A percentile compares a stretch with the other conserved stretches of the same genome.
Evolutionary conservation across 78 protist genomes (phyloP).

Genomic region (Capsaspora owczarzaki): DNA sequence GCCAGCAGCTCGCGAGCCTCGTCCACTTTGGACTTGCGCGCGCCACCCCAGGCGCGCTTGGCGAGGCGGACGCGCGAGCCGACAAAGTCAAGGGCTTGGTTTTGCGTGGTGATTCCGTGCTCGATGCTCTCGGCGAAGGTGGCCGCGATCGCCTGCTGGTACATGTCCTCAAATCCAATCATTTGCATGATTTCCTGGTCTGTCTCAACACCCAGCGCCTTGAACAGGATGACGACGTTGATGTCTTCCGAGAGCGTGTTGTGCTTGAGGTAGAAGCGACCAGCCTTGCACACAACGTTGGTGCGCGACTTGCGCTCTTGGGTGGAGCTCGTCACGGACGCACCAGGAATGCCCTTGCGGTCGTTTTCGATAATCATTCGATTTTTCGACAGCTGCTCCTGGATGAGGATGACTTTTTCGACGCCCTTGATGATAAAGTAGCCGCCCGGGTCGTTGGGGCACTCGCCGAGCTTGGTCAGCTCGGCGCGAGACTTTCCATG

Average conservation of each 20-base stretch:
- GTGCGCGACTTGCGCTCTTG: conserved; percentile 80
- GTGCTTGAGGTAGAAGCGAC: conserved; percentile 72
- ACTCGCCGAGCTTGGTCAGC: conserved; percentile 83
- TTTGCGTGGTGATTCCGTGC: conserved; percentile 44
- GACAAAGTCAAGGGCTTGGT: conserved; percentile 75
- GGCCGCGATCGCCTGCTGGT: conserved; percentile 49
- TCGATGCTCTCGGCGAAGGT: conserved; percentile 65
- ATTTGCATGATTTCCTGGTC: conserved; percentile 89
- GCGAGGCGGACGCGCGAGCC: conserved; percentile 16
- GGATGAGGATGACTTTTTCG: conserved; percentile 91
- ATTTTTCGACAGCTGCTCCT: conserved; percentile 95
- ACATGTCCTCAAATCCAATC: conserved; percentile 68
- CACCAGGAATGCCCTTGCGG: conserved; percentile 48
- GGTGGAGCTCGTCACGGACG: conserved; percentile 78
- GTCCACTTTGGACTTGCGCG: conserved; percentile 29
- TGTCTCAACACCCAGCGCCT: conserved; percentile 89
- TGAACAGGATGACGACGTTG: conserved; percentile 75
- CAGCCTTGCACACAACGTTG: conserved; percentile 48
- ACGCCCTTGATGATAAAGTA: conserved; percentile 80
- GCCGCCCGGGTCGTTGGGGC: conserved; percentile 96
- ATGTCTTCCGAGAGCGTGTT: conserved; percentile 85
- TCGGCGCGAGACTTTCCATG: conserved; percentile 53
- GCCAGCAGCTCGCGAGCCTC: conserved; percentile 83
- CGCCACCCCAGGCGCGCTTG: not conserved
- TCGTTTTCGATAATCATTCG: conserved; percentile 89